Base-by-base conservation (phyloP, 768 basidiomycete species). In the Lactarius hatsudake region DNA sequence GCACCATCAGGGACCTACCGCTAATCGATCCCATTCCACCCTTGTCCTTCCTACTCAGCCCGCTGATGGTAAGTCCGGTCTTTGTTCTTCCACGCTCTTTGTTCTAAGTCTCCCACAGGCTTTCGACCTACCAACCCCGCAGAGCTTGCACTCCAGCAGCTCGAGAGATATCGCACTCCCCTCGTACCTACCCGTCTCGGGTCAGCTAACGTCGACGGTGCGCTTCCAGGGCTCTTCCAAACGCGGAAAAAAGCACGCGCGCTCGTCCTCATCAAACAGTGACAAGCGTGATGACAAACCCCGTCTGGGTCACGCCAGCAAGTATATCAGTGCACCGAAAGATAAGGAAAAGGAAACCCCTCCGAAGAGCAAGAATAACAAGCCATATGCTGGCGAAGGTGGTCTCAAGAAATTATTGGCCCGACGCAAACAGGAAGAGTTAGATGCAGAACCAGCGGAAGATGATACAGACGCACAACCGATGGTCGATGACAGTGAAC, bases 111-210 rank as follows among this genome's bases (percentile, higher is more conserved):
- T 74, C 73, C 40, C 64, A 72, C 48, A 61, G 48, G 66, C 38
- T 60, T 69, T n/a, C 76, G 74, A 69, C 78, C 79, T 18, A 74
- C 78, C 70, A 85, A 81, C 54, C 80, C 86, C 20, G 86, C 89
- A 23, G 87, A 91, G 76, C 81, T 82, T 65, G 87, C 87, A 18
- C 79, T 93, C 6, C 86, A 88, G 53, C 87, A 89, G 71, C 78
- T 91, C 55, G 90, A 92, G 69, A 81, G 89, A 36, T 93, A 91
- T 79, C 89, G 87, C 77, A 93, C 89, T 1, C 91, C 91, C 7
- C 81, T 93, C 55, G 71, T 91, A 18, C 89, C 91, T 13, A 86
- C 88, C n/a, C 81, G 82, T 23, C 75, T 79, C 45, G 83, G 84
- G 9, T 59, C 53, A 18, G 61, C 51, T 40, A 45, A 57, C 42